A percentile compares a stretch with the other conserved stretches of the same genome.
Conservation (phyloP, 225 moss, liverwort and hornwort genomes). For the Pseudisothecium myosuroides region DNA sequence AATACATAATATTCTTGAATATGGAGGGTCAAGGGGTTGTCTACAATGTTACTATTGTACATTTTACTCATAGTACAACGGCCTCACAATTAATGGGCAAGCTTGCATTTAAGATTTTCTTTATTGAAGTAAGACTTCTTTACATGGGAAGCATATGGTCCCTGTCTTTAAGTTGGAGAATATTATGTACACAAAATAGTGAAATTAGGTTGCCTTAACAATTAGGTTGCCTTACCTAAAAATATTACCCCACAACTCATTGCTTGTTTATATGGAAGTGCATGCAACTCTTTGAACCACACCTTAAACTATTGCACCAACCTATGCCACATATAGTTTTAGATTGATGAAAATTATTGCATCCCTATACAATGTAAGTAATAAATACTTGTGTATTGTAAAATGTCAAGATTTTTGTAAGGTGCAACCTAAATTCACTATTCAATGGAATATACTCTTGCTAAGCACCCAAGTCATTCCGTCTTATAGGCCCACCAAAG, state of each 20-base stretch:
- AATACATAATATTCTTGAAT: not conserved
- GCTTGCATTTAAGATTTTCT: not conserved
- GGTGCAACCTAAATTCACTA: not conserved
- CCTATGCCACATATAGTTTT: not conserved
- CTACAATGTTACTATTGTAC: not conserved
- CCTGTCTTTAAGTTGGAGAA: not conserved
- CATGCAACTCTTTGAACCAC: not conserved
- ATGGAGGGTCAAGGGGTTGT: no score
- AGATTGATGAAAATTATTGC: not conserved
- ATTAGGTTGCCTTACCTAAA: no score
- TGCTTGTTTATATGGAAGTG: accelerated
- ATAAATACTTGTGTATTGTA: no score
- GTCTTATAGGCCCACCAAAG: no score
- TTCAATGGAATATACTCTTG: no score
- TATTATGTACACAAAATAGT: not conserved
- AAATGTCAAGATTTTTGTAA: not conserved
- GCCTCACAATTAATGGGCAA: not conserved
- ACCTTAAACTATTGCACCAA: accelerated
- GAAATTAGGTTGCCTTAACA: no score
- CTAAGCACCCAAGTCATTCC: no score
- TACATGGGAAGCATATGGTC: not conserved
- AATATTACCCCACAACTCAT: no score
- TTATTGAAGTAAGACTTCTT: not conserved
- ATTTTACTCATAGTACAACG: not conserved
- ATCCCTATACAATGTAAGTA: not conserved